Conservation (phyloP, 140 eudicot species). For the Eryngium alpinum region DNA sequence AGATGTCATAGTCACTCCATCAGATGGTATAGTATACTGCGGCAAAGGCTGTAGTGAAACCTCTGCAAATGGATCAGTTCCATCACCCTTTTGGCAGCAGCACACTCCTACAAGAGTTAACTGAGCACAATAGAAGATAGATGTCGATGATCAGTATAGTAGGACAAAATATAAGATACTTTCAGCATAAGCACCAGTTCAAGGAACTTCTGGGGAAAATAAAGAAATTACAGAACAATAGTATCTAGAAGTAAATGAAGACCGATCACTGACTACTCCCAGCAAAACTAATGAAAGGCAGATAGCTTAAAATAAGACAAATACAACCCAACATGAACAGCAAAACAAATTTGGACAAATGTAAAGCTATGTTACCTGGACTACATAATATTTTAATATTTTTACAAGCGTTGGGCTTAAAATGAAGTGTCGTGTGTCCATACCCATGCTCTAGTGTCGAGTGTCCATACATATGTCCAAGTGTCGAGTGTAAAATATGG, state of each 20-base stretch:
- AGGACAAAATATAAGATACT: not conserved
- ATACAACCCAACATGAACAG: not conserved
- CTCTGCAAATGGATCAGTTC: constrained; percentile 91
- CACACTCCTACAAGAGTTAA: constrained; percentile 92
- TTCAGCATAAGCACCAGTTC: not conserved
- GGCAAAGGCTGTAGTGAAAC: constrained; percentile 88
- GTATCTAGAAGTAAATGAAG: not conserved
- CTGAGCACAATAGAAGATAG: constrained; percentile 33
- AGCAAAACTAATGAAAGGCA: not conserved
- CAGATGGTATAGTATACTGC: constrained; percentile 83
- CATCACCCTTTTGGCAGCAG: constrained; percentile 90
- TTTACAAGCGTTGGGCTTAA: too few relatives aligned
- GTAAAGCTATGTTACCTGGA: too few relatives aligned
- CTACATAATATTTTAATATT: too few relatives aligned
- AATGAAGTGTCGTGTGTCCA: too few relatives aligned
- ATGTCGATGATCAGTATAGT: not conserved
- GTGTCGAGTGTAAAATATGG: too few relatives aligned
- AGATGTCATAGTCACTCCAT: constrained; percentile 98
- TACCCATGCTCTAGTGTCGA: too few relatives aligned
- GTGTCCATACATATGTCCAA: too few relatives aligned
- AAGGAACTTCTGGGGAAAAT: not conserved
- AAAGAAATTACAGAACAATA: not conserved
- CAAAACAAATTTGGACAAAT: not conserved
- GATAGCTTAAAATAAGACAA: not conserved
- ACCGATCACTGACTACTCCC: not conserved